phyloP scores from a whole-genome alignment of 495 filamentous ascomycete species.

The Neurospora sp. region DNA sequence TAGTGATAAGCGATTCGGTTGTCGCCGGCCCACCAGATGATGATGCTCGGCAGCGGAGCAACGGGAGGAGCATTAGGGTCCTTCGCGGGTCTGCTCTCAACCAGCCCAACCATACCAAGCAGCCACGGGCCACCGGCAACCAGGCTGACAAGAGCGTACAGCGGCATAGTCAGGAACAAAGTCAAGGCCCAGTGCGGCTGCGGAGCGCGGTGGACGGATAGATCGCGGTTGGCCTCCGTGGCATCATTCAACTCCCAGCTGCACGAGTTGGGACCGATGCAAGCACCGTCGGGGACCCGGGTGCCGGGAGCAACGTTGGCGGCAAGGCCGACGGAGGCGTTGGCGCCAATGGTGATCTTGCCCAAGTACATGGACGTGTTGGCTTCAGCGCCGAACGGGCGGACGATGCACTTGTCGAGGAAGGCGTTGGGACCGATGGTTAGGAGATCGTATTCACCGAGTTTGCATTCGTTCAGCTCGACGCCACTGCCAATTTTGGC shows the following conservation, averaged over 20 bases:
- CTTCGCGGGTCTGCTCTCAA: slow-evolving; percentile 9
- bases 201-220: slow-evolving; percentile 19
- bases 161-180: slow-evolving; percentile 20
- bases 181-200: slow-evolving; percentile 25
- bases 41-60: slow-evolving; percentile 20
- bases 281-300: slow-evolving; percentile 25
- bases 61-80: neutral
- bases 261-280: slow-evolving; percentile 38
- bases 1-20: slow-evolving; percentile 31
- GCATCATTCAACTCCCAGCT: slow-evolving; percentile 34
- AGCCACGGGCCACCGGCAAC: slow-evolving; percentile 30
- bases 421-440: slow-evolving; percentile 31
- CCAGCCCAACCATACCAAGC: slow-evolving; percentile 28
- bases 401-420: slow-evolving; percentile 26
- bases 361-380: slow-evolving; percentile 39
- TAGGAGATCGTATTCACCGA: slow-evolving; percentile 38
- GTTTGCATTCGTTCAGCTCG: slow-evolving; percentile 16
- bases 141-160: slow-evolving; percentile 18
- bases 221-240: slow-evolving; percentile 27
- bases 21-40: slow-evolving; percentile 29
- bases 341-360: slow-evolving; percentile 28
- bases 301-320: slow-evolving; percentile 34
- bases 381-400: slow-evolving; percentile 35
- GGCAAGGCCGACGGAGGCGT: slow-evolving; percentile 26
- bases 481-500: slow-evolving; percentile 34